A percentile compares a stretch with the other conserved stretches of the same genome.
Evolutionary conservation across 257 asterid genomes (phyloP).

Genomic region (Solanum virginianum): DNA sequence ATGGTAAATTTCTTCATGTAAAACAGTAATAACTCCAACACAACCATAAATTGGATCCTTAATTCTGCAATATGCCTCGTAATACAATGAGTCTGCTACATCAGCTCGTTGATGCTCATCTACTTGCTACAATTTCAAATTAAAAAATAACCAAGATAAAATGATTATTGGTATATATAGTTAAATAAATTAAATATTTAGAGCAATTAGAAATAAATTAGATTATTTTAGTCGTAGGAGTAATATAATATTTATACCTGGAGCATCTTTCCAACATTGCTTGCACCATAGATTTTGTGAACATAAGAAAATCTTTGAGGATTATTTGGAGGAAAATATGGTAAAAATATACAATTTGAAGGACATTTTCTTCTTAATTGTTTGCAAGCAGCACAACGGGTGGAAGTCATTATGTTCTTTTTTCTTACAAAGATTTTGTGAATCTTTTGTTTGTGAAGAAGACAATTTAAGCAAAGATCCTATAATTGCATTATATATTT

Average conservation of each 20-base stretch:
- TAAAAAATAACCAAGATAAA: not conserved
- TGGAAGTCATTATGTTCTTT: not conserved
- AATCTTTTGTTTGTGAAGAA: not conserved
- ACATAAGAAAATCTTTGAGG: not conserved
- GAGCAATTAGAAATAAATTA: not conserved
- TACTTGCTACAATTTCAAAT: not conserved
- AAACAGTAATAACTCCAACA: not conserved
- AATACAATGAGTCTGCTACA: not conserved
- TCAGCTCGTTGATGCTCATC: not conserved
- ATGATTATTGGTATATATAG: not conserved
- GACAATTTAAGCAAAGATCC: not conserved
- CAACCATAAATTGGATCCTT: not conserved
- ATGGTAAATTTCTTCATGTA: not conserved
- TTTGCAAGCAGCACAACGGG: not conserved
- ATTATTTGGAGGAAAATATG: not conserved
- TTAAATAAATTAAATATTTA: not conserved
- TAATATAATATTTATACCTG: not conserved
- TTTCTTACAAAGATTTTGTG: not conserved
- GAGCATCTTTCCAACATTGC: not conserved
- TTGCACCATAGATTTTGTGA: not conserved
- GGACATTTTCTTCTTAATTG: not conserved
- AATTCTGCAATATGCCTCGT: not conserved
- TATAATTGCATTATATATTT: not conserved
- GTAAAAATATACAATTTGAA: not conserved
- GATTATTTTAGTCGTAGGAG: not conserved